Evolutionary conservation across 257 asterid genomes (phyloP).

Genomic region (Solanum paucissectum): DNA sequence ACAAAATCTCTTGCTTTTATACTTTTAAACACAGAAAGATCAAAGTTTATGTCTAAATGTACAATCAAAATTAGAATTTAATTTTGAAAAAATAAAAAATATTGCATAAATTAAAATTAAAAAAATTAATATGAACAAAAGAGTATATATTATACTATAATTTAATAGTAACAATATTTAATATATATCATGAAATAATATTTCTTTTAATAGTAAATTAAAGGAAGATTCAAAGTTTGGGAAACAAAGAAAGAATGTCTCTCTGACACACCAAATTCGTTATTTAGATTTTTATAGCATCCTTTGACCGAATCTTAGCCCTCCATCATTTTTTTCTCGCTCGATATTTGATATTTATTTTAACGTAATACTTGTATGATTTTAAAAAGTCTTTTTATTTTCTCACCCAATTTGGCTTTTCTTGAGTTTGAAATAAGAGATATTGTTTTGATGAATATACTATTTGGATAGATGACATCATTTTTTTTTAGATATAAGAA

Average conservation of each 20-base stretch:
- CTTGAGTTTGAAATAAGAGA: background rate
- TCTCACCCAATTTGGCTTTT: background rate
- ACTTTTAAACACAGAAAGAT: too few species aligned
- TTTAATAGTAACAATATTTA: background rate
- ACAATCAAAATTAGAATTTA: background rate
- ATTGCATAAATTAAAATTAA: background rate
- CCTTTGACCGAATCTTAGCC: conserved; percentile 75
- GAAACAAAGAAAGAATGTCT: conserved; percentile 23
- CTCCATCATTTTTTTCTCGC: background rate
- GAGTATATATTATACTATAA: background rate
- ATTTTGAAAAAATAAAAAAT: background rate
- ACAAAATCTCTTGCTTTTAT: too few species aligned
- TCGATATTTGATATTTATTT: background rate
- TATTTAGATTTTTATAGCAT: conserved; percentile 21
- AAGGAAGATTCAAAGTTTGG: background rate
- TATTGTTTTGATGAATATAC: too few species aligned
- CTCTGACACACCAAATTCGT: conserved; percentile 19
- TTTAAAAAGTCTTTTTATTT: too few species aligned
- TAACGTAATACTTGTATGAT: background rate
- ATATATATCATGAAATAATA: too few species aligned
- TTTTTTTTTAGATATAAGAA: too few species aligned
- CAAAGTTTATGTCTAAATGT: background rate
- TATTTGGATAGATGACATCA: too few species aligned
- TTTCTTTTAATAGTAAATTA: background rate
- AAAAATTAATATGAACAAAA: too few species aligned